Base-by-base conservation (phyloP, 2,329 filamentous ascomycete genomes). In the Thermothelomyces thermophilus region DNA sequence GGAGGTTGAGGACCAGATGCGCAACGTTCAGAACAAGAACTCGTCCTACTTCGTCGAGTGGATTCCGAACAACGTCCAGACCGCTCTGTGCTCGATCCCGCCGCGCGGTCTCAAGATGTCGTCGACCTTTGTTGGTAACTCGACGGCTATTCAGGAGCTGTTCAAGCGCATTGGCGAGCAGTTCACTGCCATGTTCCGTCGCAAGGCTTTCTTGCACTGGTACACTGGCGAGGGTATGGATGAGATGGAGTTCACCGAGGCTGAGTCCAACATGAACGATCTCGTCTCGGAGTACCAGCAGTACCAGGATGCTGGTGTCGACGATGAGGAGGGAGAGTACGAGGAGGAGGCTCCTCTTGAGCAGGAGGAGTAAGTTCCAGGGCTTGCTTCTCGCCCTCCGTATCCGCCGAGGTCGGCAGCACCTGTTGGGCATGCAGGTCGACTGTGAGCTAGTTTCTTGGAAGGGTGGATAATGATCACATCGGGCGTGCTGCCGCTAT, bases 201-300 rank as follows among this genome's bases (percentile, higher is more conserved):
- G 93, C 77, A 98, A 97, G 87, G 93, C 93, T 84, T 98, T 98
- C 90, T 88, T 98, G 83, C 93, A 97, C 81, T 98, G 93, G 93
- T 98, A 98, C 79, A 98, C 93, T 83, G 90, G 90, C 69, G 93
- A 98, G 83, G 93, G 93, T 78, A 98, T 98, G 93, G 93, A 98
- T 76, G 93, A 98, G 86, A 97, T 98, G 93, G 93, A 98, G 80
- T 98, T 98, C 81, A 98, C 93, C 70, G 93, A 98, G 83, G 93
- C 93, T 64, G 93, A 98, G 85, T 95, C 88, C 76, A 98, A 98
- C 82, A 97, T 98, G 93, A 97, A 98, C 80, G 93, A 98, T 74
- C 79, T 98, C 69, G 91, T 98, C 66, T 95, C 90, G 56, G 93
- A 98, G 75, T 98, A 98, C 81, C 93, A 97, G 83, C 93, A 98